Evolutionary conservation across 805 yeast species (phyloP), one percentile per base, ranked within the genome.

Genomic region (Huiozyma naganishii): DNA sequence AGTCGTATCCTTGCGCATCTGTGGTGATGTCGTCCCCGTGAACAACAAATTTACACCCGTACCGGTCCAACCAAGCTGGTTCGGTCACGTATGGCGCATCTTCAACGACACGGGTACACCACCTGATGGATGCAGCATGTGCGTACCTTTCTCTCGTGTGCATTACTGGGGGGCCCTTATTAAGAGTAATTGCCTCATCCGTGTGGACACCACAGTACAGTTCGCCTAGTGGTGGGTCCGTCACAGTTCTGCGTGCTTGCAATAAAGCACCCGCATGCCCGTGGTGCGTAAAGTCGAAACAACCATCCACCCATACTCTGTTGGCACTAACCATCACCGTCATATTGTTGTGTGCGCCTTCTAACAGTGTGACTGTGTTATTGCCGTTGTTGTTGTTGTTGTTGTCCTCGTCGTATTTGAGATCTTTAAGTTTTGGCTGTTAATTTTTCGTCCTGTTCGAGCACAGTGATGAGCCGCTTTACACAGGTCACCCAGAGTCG

Each of bases 1-100:
- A 87, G 65, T 92, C 98, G 45, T 85, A 80, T 2, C 98, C 98
- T 57, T 86, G 73, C 11, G 95, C 95, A 64, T 92, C 97, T 1
- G 97, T 84, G 27, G 97, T 92, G 51, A 92, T 87, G 59, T 92
- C 98, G 64, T 92, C 98, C 6, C 98, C 98, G 62, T 92, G 98
- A 8, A 92, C 95, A n/a, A 92, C 98, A 60, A 80, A 92, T 57
- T 77, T 65, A 67, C 98, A 92, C 6, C 74, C 76, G 57, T 76
- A 76, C 27, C 69, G 52, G 52, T 83, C 87, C 86, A 88, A 74
- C 42, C 86, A 82, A 36, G 66, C 67, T 1, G 95, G 94, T 34
- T 59, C 59, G 0, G 98, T 92, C 10, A 90, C 97, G 58, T 92
- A 92, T 1, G 98, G 98, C 0, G 97, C 97, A 49, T 73, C 69